Base-by-base conservation (phyloP, 148 eudicot species). In the Heliosperma pusillum region DNA sequence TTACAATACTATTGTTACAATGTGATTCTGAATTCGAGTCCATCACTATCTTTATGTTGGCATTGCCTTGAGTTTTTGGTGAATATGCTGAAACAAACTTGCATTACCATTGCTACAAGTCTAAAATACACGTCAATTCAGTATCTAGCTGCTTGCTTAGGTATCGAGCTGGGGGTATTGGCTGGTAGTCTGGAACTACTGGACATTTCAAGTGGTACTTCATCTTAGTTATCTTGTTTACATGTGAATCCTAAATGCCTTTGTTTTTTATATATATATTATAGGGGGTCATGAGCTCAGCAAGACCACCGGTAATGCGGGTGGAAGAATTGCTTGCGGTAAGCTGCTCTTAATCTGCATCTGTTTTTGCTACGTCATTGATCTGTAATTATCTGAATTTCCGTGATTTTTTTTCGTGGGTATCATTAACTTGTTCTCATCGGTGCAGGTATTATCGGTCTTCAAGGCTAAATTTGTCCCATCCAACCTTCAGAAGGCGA, bases 301-400 rank as follows among this genome's bases (percentile, higher is more conserved):
- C 89, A 90, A 90, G 80, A 29, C 69, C 67, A 88, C 96, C 3
- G 96, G 92, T 78, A 90, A 90, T 81, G 95, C 95, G 62, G 95
- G 95, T 33, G 94, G 91, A 79, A 80, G 94, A 70, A 57, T 88
- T 76, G 94, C 94, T 81, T 90, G 94, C 47, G 95, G 95, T 90
- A 86, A 78, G 89, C 42, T 1, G 89, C 55, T 0, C 33, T 8
- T 64, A 27, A 5, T 7, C 45, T 44, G 50, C 1, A 24, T n/a
- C 10, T 44, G 30, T 16, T 42, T 40, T 24, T 76, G 45, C 21
- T 16, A 29, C 25, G 4, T 8, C 11, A 12, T 45, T 64, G 7
- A 22, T 30, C 33, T 50, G n/a, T 27, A 20, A 65, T 26, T 17
- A 8, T 33, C 21, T 66, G 27, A n/a, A 40, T 42, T 19, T 19